Base-by-base conservation (phyloP, 1,284 basidiomycete genomes). In the Trichosporon inkin region DNA sequence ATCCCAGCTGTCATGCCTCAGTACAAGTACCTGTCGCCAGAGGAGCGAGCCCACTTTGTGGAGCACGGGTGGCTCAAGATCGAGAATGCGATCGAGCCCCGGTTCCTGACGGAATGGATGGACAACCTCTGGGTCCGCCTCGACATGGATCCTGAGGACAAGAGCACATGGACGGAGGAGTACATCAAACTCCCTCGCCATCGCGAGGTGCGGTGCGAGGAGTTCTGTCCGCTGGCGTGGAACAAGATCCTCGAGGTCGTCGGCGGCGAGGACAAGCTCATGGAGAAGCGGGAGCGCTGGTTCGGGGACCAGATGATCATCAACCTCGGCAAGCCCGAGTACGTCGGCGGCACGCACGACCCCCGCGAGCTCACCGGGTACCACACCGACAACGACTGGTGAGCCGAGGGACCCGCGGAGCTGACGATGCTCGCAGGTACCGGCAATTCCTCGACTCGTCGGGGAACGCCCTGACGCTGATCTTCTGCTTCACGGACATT, bases 301-400 rank as follows among this genome's bases (percentile, higher is more conserved):
- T 68, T 65, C 39, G 71, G 71, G 34, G 71, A 72, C 63, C 71
- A 72, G 57, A 63, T 71, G 41, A 72, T 72, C 47, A 57, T 64
- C 66, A 72, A 72, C 61, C 67, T 69, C 52, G 71, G 71, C 34
- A 56, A 10, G 0, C 63, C 67, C 35, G 63, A 66, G 41, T 53
- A 24, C 49, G 53, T 49, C 3, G 60, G 55, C 17, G 39, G 51
- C 38, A 55, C 39, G 8, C 60, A 61, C 16, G 36, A 28, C 1
- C 40, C 58, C n/a, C 13, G 47, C 20, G 60, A 66, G 4, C 38
- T 58, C 17, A 55, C 40, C 5, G 68, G 66, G 1, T 71, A 67
- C 67, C 71, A 72, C 51, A 68, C 62, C 8, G 71, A 72, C 55
- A 68, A 72, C 44, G 71, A 72, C 59, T 72, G 71, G 70, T 68